Base-by-base conservation (phyloP, 106 monocot species). In the Platanthera zijinensis region DNA sequence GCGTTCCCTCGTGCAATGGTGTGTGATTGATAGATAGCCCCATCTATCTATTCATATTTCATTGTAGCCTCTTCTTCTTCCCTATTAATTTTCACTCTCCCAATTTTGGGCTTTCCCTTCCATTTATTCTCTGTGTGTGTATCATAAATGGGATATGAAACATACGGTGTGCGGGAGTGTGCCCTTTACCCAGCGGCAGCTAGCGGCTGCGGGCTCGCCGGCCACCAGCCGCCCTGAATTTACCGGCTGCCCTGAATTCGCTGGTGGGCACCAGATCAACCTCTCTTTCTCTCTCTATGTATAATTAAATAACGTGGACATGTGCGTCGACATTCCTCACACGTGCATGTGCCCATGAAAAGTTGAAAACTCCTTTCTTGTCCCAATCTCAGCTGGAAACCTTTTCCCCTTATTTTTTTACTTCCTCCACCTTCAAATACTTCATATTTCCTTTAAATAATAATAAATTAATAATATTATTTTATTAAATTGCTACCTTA, bases 1-100 rank as follows among this genome's bases (percentile, higher is more conserved):
- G 28, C 25, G 25, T 64, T 64, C 63, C 63, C 63, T 64, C 63
- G 63, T 64, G 63, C 63, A 64, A 64, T 64, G 63, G 63, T 15
- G 19, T 64, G 56, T 56, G 56, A 56, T 56, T 56, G 56, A 56
- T 56, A 56, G 56, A 56, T 56, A 56, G 13, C 21, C 63, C 63
- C 28, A 22, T 64, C 9, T 64, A 28, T 22, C 9, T 22, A 64
- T 64, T 8, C 19, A 63, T 63, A 25, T 21, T 19, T 19, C 8
- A 21, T 19, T 62, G 18, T 62, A 62, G 7, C 62, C 21, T 62
- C n/a, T 15, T 62, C 21, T 21, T 22, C 22, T 63, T 63, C 18
- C 11, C 63, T 21, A 19, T 63, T n/a, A n/a, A n/a, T n/a, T n/a
- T 17, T 63, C 25, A 25, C 25, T 25, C 25, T 25, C 25, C 25